phyloP scores from a whole-genome alignment of 768 basidiomycete genomes.

The Rhizopogon vinicolor region DNA sequence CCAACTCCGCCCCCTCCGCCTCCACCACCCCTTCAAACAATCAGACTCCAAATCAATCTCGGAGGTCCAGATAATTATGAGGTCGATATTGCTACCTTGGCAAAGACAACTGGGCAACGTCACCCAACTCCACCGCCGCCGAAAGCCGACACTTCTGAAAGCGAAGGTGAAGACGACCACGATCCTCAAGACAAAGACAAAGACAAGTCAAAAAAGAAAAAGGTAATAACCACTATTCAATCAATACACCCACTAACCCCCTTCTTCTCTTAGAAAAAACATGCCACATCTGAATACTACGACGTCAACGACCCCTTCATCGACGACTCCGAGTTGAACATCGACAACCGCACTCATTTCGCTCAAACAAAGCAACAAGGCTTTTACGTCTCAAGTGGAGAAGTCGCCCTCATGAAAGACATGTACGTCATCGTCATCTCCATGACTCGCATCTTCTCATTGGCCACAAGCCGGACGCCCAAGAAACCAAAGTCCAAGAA shows the following conservation, averaged over 20 bases:
- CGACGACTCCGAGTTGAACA: constrained; percentile 90
- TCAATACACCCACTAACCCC: constrained; percentile 3
- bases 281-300: constrained; percentile 70
- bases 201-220: constrained; percentile 32
- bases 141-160: constrained; percentile 51
- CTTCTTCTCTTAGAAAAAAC: constrained; percentile 37
- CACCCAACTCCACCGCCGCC: constrained; percentile 48
- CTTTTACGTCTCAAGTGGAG: constrained; percentile 88
- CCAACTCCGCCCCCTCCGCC: constrained; percentile 50
- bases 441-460: constrained; percentile 14
- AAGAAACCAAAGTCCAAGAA: constrained; percentile 75
- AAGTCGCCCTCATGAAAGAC: constrained; percentile 83
- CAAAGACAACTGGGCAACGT: constrained; percentile 64
- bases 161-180: constrained; percentile 44
- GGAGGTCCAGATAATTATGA: constrained; percentile 76
- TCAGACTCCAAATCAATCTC: constrained; percentile 63
- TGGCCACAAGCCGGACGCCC: constrained; percentile 38
- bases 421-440: constrained; percentile 32
- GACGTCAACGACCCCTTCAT: constrained; percentile 93
- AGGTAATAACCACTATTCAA: constrained; percentile 20
- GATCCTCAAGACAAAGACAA: constrained; percentile 28
- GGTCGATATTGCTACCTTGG: constrained; percentile 54
- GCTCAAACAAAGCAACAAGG: constrained; percentile 90
- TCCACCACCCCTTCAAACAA: constrained; percentile 53
- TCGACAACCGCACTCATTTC: constrained; percentile 89